Evolutionary conservation across 192 early-diverging fungal species (phyloP).

Genomic region (Coemansia sp.): DNA sequence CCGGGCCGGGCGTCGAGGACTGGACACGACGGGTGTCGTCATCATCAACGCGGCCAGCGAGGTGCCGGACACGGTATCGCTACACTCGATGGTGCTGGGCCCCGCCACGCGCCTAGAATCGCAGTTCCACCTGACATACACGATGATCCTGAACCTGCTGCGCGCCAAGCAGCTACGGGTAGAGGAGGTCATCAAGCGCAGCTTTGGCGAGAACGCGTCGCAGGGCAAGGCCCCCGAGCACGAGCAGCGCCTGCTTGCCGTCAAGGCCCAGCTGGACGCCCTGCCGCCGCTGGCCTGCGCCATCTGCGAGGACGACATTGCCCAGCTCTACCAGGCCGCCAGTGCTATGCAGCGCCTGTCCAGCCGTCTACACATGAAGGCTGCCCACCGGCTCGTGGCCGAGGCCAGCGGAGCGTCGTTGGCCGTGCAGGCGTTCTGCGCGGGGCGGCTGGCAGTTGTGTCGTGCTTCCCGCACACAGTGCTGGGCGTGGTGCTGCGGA

Average conservation of each 20-base stretch:
- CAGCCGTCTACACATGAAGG: conserved; percentile 19
- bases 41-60: conserved; percentile 68
- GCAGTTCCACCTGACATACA: conserved; percentile 96
- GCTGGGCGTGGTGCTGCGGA: conserved; percentile 21
- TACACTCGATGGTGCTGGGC: conserved; percentile 82
- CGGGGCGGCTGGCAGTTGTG: conserved; percentile 74
- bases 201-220: conserved; percentile 86
- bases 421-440: conserved; percentile 57
- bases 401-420: conserved; percentile 46
- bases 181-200: conserved; percentile 97
- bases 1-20: conserved; percentile 88
- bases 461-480: conserved; percentile 54
- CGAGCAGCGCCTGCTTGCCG: conserved; percentile 61
- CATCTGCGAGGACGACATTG: conserved; percentile 75
- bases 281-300: conserved; percentile 66
- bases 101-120: conserved; percentile 84
- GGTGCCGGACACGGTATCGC: conserved; percentile 52
- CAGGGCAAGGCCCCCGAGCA: conserved; percentile 86
- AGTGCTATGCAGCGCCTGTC: conserved; percentile 29
- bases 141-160: conserved; percentile 95
- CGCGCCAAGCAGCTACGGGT: conserved; percentile 91
- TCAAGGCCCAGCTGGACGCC: conserved; percentile 55
- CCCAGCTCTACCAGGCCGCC: conserved; percentile 59
- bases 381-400: conserved; percentile 20
- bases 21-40: conserved; percentile 87